Evolutionary conservation across 768 basidiomycete genomes (phyloP), one percentile per base, ranked within the genome.

Genomic region (Xerocomellus intermedius): DNA sequence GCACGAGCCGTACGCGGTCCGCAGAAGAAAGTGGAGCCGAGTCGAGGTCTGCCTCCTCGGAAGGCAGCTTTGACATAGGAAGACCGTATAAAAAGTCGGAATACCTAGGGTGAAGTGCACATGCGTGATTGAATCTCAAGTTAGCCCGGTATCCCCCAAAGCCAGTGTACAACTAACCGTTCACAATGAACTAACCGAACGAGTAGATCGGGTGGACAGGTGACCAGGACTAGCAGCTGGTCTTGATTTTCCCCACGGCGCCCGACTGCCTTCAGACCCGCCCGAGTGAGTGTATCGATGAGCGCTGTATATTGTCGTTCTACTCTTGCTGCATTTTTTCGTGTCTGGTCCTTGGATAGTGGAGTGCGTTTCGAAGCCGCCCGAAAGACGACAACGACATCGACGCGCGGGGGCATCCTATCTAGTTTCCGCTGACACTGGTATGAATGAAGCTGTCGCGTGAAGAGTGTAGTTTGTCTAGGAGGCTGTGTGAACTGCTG

Each of bases 1-100:
- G 77, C 0, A 93, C 79, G 30, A 93, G 81, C n/a, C 92, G 84
- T 21, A 94, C 74, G n/a, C 87, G 82, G 64, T 94, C 88, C 1
- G 91, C 85, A 6, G 88, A 81, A 0, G 82, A 82, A 28, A 90
- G 71, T 0, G 80, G 72, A 4, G 73, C 73, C 2, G 73, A 69
- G 50, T 79, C 77, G 21, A 78, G 66, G 35, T 79, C 78, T 28
- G 73, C 69, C 6, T 78, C 73, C 12, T 69, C 68, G 9, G 69
- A 69, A 28, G 77, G 71, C 17, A 82, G 62, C 48, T 77, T 76
- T 39, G 75, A 76, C 52, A 78, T 79, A n/a, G 84, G 87, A 28
- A 94, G 74, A 13, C 87, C 86, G 45, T 83, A 84, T 4, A 94
- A 72, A 65, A 89, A 93, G 70, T 91, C 91, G 3, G 85, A 82